Percentiles rank a stretch among this genome's conserved stretches.
phyloP scores from a whole-genome alignment of 2,329 filamentous ascomycete species.

The Fusarium annulatum region DNA sequence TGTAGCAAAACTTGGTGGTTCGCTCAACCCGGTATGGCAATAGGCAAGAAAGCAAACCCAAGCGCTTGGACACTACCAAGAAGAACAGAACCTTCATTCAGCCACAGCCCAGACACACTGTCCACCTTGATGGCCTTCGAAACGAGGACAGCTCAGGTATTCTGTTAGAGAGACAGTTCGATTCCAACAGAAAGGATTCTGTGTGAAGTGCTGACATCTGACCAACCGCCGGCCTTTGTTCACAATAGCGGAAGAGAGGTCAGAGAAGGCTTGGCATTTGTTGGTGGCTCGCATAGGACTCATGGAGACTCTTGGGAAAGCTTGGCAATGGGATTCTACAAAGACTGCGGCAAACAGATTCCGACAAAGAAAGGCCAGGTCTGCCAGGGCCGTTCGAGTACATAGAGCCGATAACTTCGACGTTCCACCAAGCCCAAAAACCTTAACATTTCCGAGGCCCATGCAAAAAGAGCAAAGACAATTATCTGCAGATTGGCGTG shows the following conservation, averaged over 20 bases:
- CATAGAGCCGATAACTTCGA: slow-evolving; percentile 1
- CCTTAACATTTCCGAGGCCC: not conserved
- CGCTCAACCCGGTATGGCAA: not conserved
- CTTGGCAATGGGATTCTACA: slow-evolving; percentile 14
- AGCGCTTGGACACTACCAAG: not conserved
- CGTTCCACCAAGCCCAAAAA: slow-evolving; percentile 7
- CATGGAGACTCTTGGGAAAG: not conserved
- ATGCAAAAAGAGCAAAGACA: not conserved
- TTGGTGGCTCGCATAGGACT: not conserved
- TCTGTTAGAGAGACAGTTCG: not conserved
- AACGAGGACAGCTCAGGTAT: not conserved
- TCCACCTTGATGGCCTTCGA: not conserved
- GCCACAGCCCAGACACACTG: not conserved
- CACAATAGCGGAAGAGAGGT: not conserved
- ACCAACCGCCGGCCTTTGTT: not conserved
- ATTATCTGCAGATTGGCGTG: not conserved
- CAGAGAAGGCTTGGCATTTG: not conserved
- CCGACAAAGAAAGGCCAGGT: slow-evolving; percentile 2
- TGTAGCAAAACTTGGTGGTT: not conserved
- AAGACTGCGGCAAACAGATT: slow-evolving; percentile 1
- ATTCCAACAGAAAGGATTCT: not conserved
- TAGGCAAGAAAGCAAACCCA: not conserved
- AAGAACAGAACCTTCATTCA: not conserved
- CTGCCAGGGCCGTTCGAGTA: not conserved
- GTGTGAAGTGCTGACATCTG: not conserved